Conservation (phyloP, 768 basidiomycete species). For the Pulveroboletus sp. region DNA sequence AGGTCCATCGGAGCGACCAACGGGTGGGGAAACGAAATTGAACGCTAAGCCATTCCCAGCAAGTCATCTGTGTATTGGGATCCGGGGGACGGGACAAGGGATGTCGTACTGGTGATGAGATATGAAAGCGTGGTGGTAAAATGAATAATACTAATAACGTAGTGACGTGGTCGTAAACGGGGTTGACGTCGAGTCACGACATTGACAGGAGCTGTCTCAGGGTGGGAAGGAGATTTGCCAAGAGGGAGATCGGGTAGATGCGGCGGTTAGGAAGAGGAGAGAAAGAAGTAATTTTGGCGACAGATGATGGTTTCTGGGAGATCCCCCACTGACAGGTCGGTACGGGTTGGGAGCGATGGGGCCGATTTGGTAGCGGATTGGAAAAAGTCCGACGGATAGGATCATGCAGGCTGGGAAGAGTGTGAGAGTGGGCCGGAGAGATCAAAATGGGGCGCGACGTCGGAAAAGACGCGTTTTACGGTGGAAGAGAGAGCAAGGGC, state of each 20-base stretch:
- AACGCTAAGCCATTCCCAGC: conserved; percentile 19
- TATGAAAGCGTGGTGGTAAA: conserved; percentile 13
- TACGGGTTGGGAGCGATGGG: not conserved
- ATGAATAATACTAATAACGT: conserved; percentile 16
- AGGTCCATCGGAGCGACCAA: conserved; percentile 5
- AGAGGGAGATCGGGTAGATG: conserved; percentile 14
- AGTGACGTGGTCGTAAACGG: conserved; percentile 15
- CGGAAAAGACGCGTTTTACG: not conserved
- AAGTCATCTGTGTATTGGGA: not conserved
- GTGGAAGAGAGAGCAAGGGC: conserved; percentile 8
- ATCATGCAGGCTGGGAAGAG: conserved; percentile 6
- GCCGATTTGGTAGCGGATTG: conserved; percentile 20
- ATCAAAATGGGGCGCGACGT: not conserved
- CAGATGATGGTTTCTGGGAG: conserved; percentile 16
- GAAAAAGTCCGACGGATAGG: conserved; percentile 6
- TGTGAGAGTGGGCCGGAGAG: conserved; percentile 19
- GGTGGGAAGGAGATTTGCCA: conserved; percentile 17
- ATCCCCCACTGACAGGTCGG: conserved; percentile 18
- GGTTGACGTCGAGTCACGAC: conserved; percentile 6
- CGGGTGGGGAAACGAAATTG: conserved; percentile 13
- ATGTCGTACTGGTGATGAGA: conserved; percentile 2
- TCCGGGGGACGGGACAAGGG: not conserved
- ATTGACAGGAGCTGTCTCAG: conserved; percentile 26
- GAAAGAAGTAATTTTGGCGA: conserved; percentile 10
- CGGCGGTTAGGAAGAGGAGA: conserved; percentile 7